Evolutionary conservation across 2,329 filamentous ascomycete species (phyloP).

Genomic region (Neofusicoccum kwambonambiense): DNA sequence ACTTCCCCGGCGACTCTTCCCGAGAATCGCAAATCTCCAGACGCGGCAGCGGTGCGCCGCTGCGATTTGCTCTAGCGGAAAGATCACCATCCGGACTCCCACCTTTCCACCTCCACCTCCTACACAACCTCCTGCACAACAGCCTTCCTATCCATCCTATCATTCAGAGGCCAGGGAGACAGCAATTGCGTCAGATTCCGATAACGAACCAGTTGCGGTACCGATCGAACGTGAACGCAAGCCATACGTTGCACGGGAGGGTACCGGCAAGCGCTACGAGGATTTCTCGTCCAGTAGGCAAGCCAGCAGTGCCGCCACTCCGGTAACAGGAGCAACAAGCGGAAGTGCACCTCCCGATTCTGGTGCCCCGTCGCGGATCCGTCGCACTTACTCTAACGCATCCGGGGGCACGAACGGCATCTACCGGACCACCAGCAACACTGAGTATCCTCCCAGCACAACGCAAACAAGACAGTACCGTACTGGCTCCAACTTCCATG

Average conservation of each 20-base stretch:
- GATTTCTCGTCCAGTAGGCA: slow-evolving; percentile 20
- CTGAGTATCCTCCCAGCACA: slow-evolving; percentile 29
- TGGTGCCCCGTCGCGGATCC: slow-evolving; percentile 26
- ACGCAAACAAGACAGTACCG: slow-evolving; percentile 24
- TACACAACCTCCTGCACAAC: slow-evolving; percentile 20
- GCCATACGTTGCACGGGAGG: slow-evolving; percentile 61
- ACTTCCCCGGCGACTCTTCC: slow-evolving; percentile 71
- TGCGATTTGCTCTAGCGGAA: slow-evolving; percentile 54
- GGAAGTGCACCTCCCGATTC: slow-evolving; percentile 23
- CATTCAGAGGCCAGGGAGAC: slow-evolving; percentile 24
- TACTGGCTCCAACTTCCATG: slow-evolving; percentile 23
- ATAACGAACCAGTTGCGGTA: slow-evolving; percentile 42
- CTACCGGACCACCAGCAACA: slow-evolving; percentile 7
- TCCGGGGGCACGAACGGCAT: slow-evolving; percentile 22
- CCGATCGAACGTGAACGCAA: slow-evolving; percentile 66
- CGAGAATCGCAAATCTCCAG: slow-evolving; percentile 56
- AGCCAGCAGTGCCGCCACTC: slow-evolving; percentile 18
- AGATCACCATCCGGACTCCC: slow-evolving; percentile 36
- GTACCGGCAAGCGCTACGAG: slow-evolving; percentile 57
- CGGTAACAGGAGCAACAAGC: slow-evolving; percentile 25
- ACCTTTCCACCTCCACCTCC: slow-evolving; percentile 33
- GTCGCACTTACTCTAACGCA: slow-evolving; percentile 33
- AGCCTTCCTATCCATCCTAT: slow-evolving; percentile 32
- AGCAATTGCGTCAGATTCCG: slow-evolving; percentile 39
- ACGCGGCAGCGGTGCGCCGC: slow-evolving; percentile 61